These are phyloP conservation scores for Fraxinus americana DNA, from an alignment of 257 asterid species.

Conservation along the genomic window DNA sequence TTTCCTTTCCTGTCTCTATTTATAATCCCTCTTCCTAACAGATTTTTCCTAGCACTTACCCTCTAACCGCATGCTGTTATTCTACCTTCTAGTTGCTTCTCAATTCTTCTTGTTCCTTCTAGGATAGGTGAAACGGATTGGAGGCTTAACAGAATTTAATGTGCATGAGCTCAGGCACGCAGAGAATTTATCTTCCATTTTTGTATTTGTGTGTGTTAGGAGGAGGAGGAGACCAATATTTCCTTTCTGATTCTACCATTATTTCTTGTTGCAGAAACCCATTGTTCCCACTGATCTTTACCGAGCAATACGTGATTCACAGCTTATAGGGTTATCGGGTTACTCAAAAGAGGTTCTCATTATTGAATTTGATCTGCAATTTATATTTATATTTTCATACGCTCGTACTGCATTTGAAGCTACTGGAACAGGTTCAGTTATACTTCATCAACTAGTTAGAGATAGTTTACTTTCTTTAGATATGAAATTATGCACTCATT, in stretches of 20 bases:
- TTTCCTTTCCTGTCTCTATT: no score
- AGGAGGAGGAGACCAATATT: not conserved
- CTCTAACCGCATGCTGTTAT: no score
- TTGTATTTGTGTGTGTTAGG: not conserved
- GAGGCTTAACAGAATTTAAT: not conserved
- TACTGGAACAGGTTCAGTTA: constrained; percentile 24
- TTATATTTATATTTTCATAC: not conserved
- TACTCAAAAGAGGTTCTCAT: constrained; percentile 60
- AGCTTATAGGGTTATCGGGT: constrained; percentile 71
- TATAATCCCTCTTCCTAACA: no score
- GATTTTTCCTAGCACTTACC: no score
- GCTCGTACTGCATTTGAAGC: constrained; percentile 6
- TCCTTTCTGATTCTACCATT: constrained; percentile 13
- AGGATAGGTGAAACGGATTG: no score
- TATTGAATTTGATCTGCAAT: not conserved
- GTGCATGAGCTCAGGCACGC: not conserved
- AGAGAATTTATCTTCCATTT: not conserved
- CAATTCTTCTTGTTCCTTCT: no score
- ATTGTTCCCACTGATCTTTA: constrained; percentile 61
- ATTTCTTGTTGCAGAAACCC: constrained; percentile 51
- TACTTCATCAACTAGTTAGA: not conserved
- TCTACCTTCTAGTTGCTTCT: no score
- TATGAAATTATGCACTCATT: constrained; percentile 8
- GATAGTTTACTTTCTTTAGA: constrained; percentile 11
- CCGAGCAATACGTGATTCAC: constrained; percentile 66